Evolutionary conservation across 2,329 filamentous ascomycete genomes (phyloP), one percentile per base, ranked within the genome.

Genomic region (Myrmaecium sp.): DNA sequence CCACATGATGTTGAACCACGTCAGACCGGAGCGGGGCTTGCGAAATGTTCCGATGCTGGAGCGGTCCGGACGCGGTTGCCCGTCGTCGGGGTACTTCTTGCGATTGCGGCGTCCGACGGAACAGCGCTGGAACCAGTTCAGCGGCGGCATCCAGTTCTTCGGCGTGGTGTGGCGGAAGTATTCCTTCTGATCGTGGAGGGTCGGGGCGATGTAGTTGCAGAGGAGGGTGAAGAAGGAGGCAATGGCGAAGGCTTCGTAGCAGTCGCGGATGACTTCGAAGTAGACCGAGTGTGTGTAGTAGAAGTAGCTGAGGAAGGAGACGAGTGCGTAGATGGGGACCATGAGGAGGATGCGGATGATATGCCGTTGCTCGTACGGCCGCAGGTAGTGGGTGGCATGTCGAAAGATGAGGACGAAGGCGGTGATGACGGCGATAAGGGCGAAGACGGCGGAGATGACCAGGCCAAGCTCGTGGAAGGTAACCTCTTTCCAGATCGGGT

Each of bases 1-100:
- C 77, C 77, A 89, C 38, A 84, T 64, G 32, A 84, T 71, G 60
- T 92, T 92, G 55, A 91, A 91, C 80, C 80, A 89, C 1, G 81
- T 91, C 47, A 91, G 55, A 1, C 82, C 81, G 49, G 76, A 89
- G 37, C 66, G 61, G 1, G 82, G 81, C n/a, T 65, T 75, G 37
- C 79, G 65, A 62, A 79, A 74, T n/a, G n/a, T n/a, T n/a, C n/a
- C n/a, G n/a, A n/a, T n/a, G n/a, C n/a, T n/a, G n/a, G n/a, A n/a
- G n/a, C n/a, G n/a, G n/a, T n/a, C n/a, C n/a, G n/a, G n/a, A n/a
- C n/a, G n/a, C n/a, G n/a, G n/a, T n/a, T n/a, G n/a, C n/a, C n/a
- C n/a, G n/a, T n/a, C n/a, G n/a, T n/a, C n/a, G n/a, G n/a, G n/a
- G n/a, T n/a, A n/a, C n/a, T n/a, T n/a, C 14, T 64, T 61, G 0